phyloP scores from a whole-genome alignment of 192 early-diverging fungal species.

The Allomyces macrogynus region DNA sequence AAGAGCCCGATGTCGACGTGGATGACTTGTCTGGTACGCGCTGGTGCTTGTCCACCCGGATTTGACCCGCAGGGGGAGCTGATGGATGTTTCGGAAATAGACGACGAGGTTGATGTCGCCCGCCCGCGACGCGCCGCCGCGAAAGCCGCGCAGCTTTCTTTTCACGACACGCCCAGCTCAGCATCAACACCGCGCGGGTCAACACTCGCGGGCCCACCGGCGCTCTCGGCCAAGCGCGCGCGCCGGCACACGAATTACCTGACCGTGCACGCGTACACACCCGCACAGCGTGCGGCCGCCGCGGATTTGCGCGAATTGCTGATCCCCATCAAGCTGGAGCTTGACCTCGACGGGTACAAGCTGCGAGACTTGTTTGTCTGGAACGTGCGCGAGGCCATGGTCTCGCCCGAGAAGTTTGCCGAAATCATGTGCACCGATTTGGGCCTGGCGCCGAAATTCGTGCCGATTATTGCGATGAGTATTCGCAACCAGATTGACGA shows the following conservation, averaged over 20 bases:
- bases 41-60: not conserved
- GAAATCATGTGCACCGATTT: not conserved
- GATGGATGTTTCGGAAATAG: not conserved
- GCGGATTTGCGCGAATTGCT: not conserved
- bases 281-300: not conserved
- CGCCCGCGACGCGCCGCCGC: not conserved
- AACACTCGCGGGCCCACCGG: too few relatives aligned
- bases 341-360: not conserved
- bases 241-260: not conserved
- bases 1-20: too few relatives aligned
- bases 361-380: not conserved
- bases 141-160: not conserved
- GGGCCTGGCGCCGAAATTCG: not conserved
- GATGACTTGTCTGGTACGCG: not conserved
- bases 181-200: not conserved
- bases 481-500: not conserved
- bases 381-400: not conserved
- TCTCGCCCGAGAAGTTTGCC: not conserved
- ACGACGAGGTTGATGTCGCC: not conserved
- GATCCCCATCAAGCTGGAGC: not conserved
- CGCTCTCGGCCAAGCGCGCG: not conserved
- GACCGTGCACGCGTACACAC: not conserved
- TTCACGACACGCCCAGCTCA: not conserved
- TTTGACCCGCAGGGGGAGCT: not conserved
- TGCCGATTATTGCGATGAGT: not conserved